These are phyloP conservation scores for Didymella segeticola DNA, from an alignment of 2,329 filamentous ascomycete genomes.

Conservation along the genomic window DNA sequence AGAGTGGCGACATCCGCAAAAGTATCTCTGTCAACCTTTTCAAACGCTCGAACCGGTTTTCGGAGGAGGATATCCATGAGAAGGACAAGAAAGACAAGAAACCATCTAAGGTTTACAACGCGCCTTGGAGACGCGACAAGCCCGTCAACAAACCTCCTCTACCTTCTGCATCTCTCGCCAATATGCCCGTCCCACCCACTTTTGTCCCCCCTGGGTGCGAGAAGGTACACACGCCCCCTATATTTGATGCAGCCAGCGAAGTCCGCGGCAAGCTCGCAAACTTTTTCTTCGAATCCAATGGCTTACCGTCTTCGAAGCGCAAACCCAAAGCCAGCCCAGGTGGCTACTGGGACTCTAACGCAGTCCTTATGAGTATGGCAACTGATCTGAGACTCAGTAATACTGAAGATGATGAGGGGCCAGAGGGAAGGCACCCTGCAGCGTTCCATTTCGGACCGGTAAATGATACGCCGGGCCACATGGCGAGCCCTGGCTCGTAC, in stretches of 20 bases:
- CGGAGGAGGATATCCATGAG: slow-evolving; percentile 5
- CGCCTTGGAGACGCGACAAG: slow-evolving; percentile 14
- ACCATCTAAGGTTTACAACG: background rate
- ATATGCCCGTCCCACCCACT: slow-evolving; percentile 29
- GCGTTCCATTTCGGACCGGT: slow-evolving; percentile 10
- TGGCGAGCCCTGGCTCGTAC: slow-evolving; percentile 2
- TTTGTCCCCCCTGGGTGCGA: slow-evolving; percentile 38
- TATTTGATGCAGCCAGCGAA: slow-evolving; percentile 30
- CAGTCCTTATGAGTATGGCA: slow-evolving; percentile 43
- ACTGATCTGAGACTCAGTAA: slow-evolving; percentile 19
- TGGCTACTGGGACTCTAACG: slow-evolving; percentile 47
- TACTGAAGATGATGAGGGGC: slow-evolving; percentile 30
- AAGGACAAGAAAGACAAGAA: slow-evolving; percentile 10
- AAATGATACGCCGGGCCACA: slow-evolving; percentile 1
- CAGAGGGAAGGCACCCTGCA: slow-evolving; percentile 22
- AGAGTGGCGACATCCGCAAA: background rate
- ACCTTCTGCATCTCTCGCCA: slow-evolving; percentile 12
- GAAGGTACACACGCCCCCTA: slow-evolving; percentile 38
- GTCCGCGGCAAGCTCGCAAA: slow-evolving; percentile 40
- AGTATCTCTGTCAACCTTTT: slow-evolving; percentile 27
- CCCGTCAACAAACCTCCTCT: background rate
- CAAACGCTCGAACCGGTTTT: slow-evolving; percentile 26
- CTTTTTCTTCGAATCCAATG: slow-evolving; percentile 42
- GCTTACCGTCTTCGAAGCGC: slow-evolving; percentile 6
- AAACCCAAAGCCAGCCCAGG: slow-evolving; percentile 20